These are phyloP conservation scores for Acacia crassicarpa DNA, from an alignment of 306 rosid genomes.

Conservation along the genomic window DNA sequence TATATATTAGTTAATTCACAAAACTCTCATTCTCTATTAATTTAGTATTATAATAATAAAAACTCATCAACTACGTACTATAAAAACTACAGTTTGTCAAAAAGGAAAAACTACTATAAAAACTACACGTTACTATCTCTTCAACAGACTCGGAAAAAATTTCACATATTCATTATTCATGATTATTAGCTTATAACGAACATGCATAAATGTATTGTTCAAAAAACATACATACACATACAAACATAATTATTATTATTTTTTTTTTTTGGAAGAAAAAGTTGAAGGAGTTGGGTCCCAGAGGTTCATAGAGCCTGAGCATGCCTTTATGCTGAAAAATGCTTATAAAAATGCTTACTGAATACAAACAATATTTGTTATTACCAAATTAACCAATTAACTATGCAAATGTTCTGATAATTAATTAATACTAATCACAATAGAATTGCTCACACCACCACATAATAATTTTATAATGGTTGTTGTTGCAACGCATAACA, in stretches of 20 bases:
- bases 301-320: too few species aligned
- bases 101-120: too few species aligned
- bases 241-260: too few species aligned
- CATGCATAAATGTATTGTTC: too few species aligned
- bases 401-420: neutral
- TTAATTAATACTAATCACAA: neutral
- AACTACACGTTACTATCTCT: neutral
- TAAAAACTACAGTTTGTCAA: too few species aligned
- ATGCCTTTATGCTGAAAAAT: too few species aligned
- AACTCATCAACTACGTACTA: too few species aligned
- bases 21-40: neutral
- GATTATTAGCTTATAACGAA: neutral
- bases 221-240: too few species aligned
- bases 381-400: neutral
- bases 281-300: too few species aligned
- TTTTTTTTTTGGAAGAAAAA: too few species aligned
- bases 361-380: neutral
- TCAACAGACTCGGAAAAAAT: neutral
- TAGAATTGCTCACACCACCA: neutral
- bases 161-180: neutral
- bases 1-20: neutral
- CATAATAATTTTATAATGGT: neutral
- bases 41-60: neutral
- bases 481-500: neutral
- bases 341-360: too few species aligned